Conservation (phyloP, 257 asterid genomes). For the Salvia miltiorrhiza region DNA sequence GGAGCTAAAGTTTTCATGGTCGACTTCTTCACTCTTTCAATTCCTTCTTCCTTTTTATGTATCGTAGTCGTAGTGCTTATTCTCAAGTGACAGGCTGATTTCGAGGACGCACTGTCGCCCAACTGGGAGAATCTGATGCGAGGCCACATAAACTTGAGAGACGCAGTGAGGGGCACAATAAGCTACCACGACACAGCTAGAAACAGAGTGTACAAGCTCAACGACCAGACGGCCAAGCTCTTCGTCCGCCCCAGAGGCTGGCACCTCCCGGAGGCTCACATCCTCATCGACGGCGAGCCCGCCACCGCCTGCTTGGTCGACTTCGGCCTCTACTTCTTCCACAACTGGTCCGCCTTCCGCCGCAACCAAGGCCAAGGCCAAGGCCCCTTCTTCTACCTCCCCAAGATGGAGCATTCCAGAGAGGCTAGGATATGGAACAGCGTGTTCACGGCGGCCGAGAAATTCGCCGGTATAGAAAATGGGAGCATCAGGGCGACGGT, state of each 20-base stretch:
- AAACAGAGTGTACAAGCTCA: constrained; percentile 72
- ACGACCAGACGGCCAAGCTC: constrained; percentile 74
- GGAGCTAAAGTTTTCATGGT: constrained; percentile 99
- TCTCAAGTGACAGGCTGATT: constrained; percentile 83
- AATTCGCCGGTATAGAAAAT: constrained; percentile 56
- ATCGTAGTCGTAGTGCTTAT: too few species aligned
- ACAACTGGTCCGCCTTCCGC: constrained; percentile 62
- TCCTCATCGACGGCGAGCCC: constrained; percentile 87
- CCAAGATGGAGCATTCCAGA: constrained; percentile 98
- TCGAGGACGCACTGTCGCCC: constrained; percentile 93
- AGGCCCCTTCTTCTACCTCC: constrained; percentile 95
- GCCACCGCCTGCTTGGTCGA: constrained; percentile 81
- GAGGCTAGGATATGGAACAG: constrained; percentile 92
- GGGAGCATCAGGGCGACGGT: constrained; percentile 98
- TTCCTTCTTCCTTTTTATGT: too few species aligned
- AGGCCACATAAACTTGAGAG: constrained; percentile 81
- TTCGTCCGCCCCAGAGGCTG: constrained; percentile 99
- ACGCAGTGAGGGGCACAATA: constrained; percentile 82
- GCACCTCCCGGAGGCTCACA: constrained; percentile 93
- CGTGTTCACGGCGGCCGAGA: constrained; percentile 76
- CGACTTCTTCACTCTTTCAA: neutral
- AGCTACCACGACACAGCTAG: constrained; percentile 71
- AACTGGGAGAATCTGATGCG: constrained; percentile 86
- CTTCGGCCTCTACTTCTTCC: constrained; percentile 90
- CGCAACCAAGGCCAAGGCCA: constrained; percentile 62